Evolutionary conservation across 2,329 filamentous ascomycete genomes (phyloP), one percentile per base, ranked within the genome.

Genomic region (Pyrenochaeta sp.): DNA sequence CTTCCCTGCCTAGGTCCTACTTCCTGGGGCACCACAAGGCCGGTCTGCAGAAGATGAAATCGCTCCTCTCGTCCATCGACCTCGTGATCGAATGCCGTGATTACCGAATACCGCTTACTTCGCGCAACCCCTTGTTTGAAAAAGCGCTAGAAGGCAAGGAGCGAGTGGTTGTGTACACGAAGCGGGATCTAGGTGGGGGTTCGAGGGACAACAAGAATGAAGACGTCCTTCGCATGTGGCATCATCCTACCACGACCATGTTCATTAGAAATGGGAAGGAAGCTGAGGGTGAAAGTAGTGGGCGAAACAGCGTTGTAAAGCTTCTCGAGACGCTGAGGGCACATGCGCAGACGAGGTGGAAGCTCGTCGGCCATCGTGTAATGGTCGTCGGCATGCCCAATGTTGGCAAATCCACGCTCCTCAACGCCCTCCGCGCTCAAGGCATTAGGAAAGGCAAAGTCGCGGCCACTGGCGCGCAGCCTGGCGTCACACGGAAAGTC

Each of bases 311-410:
- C 13, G 64, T 73, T 8, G 40, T 34, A 12, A 74, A 73, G 44
- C 72, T 87, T n/a, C 76, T 86, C 28, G 76, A 82, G 1, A 80
- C 81, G 54, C 80, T 88, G 54, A 84, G 83, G 57, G 71, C 78
- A 3, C 81, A 85, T 60, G 84, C 85, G n/a, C 73, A 78, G 54
- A 65, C 65, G 27, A 75, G 77, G 30, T 82, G 88, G 67, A 86
- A 86, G 24, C 80, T 98, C n/a, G 89, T 91, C 7, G 93, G 93
- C n/a, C 85, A 92, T 66, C 87, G 93, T 48, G 86, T 93, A 55
- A 86, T 99, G 76, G 87, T 98, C 0, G 93, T 98, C 13, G 95
- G 95, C 54, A 97, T 99, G 93, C 95, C 95, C 36, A 99, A 99
- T 74, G 92, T 97, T 0, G 95, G 95, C 36, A 99, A 99, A 79